Evolutionary conservation across 108 stramenopile genomes (phyloP), one percentile per base, ranked within the genome.

Genomic region (Chaetoceros tenuissimus): DNA sequence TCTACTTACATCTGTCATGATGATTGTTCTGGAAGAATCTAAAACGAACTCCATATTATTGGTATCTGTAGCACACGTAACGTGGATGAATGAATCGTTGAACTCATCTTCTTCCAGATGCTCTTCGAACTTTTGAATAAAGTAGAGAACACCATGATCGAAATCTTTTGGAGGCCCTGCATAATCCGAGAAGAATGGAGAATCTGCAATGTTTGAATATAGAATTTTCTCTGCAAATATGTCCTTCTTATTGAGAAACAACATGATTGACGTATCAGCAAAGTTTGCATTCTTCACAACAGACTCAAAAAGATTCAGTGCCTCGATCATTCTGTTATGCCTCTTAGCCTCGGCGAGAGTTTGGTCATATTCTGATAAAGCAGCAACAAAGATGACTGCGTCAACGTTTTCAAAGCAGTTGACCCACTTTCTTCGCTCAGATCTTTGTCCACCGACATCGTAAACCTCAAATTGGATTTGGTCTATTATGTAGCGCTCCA

Each of bases 311-410:
- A 99, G 79, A 27, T 92, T 84, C 45, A 99, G 63, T 21, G 95
- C 94, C 67, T 99, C 98, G 45, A 84, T 83, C 94, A 99, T 95
- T 43, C 98, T 88, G 72, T 99, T 99, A 25, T 91, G 94, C 70
- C 85, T 63, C 54, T 79, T 87, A 65, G 97, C 89, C 69, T 99
- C 98, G 19, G 89, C 97, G 20, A 99, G 84, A 29, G 76, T 76
- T 69, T 99, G 98, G 69, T 99, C 95, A 66, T 90, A 99, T 70
- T 97, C 96, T 46, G 80, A 82, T 27, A 99, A 74, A 21, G 96
- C 96, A 3, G 95, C 96, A 25, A 99, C 96, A 71, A 97, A 99
- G 60, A 99, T 97, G 53, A 99, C 96, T n/a, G 97, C 96, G 46
- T 95, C 96, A 34, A 99, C 96, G 25, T 87, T 77, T 64, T 97